phyloP scores from a whole-genome alignment of 2,329 filamentous ascomycete species.

The Sodiomyces alkalinus region DNA sequence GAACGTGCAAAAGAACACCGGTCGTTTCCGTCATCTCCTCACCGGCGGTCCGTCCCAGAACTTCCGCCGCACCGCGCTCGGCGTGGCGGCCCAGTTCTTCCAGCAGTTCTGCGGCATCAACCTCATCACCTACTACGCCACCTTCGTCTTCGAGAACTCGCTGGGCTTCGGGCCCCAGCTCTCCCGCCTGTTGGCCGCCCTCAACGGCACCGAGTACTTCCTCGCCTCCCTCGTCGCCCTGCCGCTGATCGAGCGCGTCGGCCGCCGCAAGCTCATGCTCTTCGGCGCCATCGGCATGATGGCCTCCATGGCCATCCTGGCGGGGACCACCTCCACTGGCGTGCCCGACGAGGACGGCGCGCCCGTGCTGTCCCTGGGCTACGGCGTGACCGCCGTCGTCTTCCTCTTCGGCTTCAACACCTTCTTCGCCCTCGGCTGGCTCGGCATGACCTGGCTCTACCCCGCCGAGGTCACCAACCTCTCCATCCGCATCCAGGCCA shows the following conservation, averaged over 20 bases:
- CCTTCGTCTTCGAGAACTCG: constrained; percentile 20
- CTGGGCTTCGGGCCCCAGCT: constrained; percentile 28
- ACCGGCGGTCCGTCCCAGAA: constrained; percentile 51
- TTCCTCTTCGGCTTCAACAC: constrained; percentile 50
- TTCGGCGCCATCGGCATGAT: constrained; percentile 47
- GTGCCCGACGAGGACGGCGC: constrained; percentile 13
- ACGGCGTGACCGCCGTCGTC: constrained; percentile 17
- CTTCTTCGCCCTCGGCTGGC: constrained; percentile 43
- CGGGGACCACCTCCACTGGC: constrained; percentile 16
- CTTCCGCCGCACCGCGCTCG: constrained; percentile 41
- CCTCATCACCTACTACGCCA: constrained; percentile 21
- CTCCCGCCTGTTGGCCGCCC: constrained; percentile 38
- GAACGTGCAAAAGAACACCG: constrained; percentile 12
- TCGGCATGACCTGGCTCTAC: constrained; percentile 47
- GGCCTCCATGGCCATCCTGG: constrained; percentile 42
- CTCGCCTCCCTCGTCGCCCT: constrained; percentile 21
- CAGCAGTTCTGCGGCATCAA: constrained; percentile 14
- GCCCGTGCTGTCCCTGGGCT: constrained; percentile 11
- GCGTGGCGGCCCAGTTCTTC: constrained; percentile 12
- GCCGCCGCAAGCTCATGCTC: constrained; percentile 47
- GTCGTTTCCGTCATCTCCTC: constrained; percentile 15
- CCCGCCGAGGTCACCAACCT: constrained; percentile 46
- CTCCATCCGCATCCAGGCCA: constrained; percentile 44
- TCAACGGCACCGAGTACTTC: constrained; percentile 30
- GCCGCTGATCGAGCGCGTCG: constrained; percentile 32